Percentiles rank a stretch among this genome's conserved stretches.
Evolutionary conservation across 2,329 filamentous ascomycete genomes (phyloP).

Genomic region (Ophidiomyces ophidiicola): DNA sequence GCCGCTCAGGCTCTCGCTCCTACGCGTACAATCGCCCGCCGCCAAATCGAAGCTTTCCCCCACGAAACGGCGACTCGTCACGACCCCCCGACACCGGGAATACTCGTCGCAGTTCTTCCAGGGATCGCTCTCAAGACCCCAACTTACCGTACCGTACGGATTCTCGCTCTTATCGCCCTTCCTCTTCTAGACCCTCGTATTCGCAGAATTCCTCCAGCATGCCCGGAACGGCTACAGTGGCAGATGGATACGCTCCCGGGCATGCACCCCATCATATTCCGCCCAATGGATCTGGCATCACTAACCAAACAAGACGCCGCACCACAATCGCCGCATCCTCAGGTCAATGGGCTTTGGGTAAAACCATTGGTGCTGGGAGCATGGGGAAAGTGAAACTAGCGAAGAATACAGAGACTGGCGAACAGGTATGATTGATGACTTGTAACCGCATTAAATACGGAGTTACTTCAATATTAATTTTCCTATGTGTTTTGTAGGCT

Average conservation of each 20-base stretch:
- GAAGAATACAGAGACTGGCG: conserved; percentile 74
- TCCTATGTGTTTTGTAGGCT: conserved; percentile 44
- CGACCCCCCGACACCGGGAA: conserved; percentile 48
- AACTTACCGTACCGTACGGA: conserved; percentile 41
- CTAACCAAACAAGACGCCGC: conserved; percentile 40
- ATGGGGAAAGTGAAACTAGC: conserved; percentile 99
- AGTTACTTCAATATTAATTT: not conserved
- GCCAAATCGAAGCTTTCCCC: conserved; percentile 41
- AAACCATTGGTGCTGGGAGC: conserved; percentile 92
- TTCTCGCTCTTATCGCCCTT: conserved; percentile 35
- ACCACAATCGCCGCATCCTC: conserved; percentile 84
- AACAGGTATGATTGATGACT: conserved; percentile 54
- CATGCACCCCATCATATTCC: conserved; percentile 35
- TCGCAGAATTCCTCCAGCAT: conserved; percentile 36
- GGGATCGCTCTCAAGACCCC: conserved; percentile 42
- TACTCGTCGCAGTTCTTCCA: conserved; percentile 52
- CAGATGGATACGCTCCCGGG: conserved; percentile 44
- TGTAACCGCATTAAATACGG: not conserved
- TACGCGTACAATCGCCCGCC: conserved; percentile 37
- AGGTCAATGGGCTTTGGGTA: conserved; percentile 87
- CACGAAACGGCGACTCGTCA: conserved; percentile 62
- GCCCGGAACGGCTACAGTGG: conserved; percentile 36
- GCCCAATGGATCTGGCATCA: conserved; percentile 20
- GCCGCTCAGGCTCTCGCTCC: conserved; percentile 30
- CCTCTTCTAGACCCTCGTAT: conserved; percentile 31